Base-by-base conservation (phyloP, 139 green algal genomes). In the Yamagishiella unicocca region DNA sequence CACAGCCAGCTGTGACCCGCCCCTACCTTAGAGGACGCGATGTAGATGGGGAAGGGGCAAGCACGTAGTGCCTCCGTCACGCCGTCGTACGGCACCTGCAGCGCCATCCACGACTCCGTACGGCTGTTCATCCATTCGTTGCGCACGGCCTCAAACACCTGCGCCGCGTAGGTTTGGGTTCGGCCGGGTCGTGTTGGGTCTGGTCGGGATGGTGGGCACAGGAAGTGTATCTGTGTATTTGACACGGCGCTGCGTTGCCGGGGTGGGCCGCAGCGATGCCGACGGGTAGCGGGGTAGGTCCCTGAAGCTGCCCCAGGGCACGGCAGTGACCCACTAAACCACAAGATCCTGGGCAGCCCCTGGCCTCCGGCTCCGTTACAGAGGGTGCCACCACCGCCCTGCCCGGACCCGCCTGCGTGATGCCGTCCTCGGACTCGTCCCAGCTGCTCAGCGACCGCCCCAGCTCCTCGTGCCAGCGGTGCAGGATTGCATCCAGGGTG, bases 381-480 rank as follows among this genome's bases (percentile, higher is more conserved):
- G n/a, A n/a, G n/a, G n/a, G n/a, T n/a, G n/a, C n/a, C n/a, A n/a
- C n/a, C n/a, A n/a, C 50, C 50, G 17, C 17, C 58, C 19, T 22
- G 19, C 17, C 58, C 58, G 58, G 33, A 37, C 75, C 4, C 50
- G 64, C 80, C 80, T 50, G 37, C 19, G 19, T 78, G 40, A 96
- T 77, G 33, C 58, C 33, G 25, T 53, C 53, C 43, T 38, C 81
- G 2, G 77, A 54, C 72, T 92, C 89, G 27, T 78, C 84, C 89
- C 89, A 92, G 45, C 33, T 42, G 33, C 85, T 64, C 40, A 96
- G 88, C 4, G 82, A 87, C 5, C 46, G 46, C 0, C 68, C 53
- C 61, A 97, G 88, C 72, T 95, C 61, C 29, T 67, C 31, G 8
- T 90, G 67, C 93, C 94, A 95, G 72, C 92, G 84, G 17, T 31